Evolutionary conservation across 179 eudicot genomes (phyloP).

Genomic region (Actinidia arguta): DNA sequence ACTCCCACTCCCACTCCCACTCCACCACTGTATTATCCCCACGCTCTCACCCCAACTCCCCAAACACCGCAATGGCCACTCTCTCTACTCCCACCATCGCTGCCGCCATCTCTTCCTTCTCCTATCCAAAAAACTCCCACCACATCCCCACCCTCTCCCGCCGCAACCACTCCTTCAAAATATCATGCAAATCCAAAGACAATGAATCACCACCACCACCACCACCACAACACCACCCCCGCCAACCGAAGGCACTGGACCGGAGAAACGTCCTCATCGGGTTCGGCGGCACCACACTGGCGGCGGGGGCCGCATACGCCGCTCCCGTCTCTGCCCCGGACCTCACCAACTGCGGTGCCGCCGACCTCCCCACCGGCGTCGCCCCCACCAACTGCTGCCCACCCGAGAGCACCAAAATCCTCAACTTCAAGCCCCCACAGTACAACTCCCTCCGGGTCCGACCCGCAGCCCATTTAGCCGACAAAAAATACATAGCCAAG

Average conservation of each 20-base stretch:
- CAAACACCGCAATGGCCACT: conserved; percentile 23
- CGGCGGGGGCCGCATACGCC: conserved; percentile 45
- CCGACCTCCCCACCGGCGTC: conserved; percentile 46
- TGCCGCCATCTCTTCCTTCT: conserved; percentile 15
- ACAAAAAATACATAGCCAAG: conserved; percentile 50
- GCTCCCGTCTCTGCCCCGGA: conserved; percentile 60
- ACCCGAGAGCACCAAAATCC: conserved; percentile 39
- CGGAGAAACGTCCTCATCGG: conserved; percentile 67
- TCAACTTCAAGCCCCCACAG: conserved; percentile 47
- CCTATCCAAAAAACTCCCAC: neutral
- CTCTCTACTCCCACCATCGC: conserved; percentile 26
- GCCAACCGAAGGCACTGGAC: conserved; percentile 24
- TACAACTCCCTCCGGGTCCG: conserved; percentile 51
- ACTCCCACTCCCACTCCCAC: too few species aligned
- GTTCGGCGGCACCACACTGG: conserved; percentile 66
- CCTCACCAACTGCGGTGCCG: conserved; percentile 53
- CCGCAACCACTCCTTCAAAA: conserved; percentile 1
- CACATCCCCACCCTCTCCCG: neutral
- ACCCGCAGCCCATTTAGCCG: conserved; percentile 74
- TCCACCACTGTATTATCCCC: too few species aligned
- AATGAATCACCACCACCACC: neutral
- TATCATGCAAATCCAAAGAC: conserved; percentile 28
- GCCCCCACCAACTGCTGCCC: conserved; percentile 70
- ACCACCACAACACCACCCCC: neutral
- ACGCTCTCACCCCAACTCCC: neutral